Conservation (phyloP, 495 filamentous ascomycete genomes). For the Lasiosphaeria hispida region DNA sequence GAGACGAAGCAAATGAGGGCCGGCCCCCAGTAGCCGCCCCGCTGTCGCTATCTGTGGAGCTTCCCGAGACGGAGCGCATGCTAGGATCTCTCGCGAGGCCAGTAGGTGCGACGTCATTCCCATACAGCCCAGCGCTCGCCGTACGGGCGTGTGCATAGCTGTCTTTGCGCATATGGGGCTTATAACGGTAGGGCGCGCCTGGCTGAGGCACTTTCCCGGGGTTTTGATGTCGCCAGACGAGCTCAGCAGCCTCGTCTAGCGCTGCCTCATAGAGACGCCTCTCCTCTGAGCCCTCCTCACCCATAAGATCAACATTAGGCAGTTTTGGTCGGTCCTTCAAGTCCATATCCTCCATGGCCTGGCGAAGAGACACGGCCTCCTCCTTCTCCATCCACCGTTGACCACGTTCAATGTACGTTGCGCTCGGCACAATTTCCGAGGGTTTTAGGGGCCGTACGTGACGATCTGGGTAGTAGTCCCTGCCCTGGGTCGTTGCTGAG, state of each 20-base stretch:
- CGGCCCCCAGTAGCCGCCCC: slow-evolving; percentile 22
- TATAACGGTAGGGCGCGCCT: slow-evolving; percentile 64
- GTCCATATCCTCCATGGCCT: slow-evolving; percentile 75
- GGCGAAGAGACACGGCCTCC: slow-evolving; percentile 71
- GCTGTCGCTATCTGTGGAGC: slow-evolving; percentile 47
- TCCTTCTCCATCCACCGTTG: slow-evolving; percentile 85
- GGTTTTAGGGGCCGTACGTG: slow-evolving; percentile 43
- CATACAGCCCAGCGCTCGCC: slow-evolving; percentile 54
- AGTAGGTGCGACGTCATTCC: slow-evolving; percentile 45
- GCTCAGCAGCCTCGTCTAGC: slow-evolving; percentile 80
- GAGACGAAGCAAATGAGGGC: slow-evolving; percentile 30
- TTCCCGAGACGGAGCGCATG: slow-evolving; percentile 48
- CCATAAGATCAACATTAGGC: slow-evolving; percentile 18
- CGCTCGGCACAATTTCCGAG: slow-evolving; percentile 53
- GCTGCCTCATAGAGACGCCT: slow-evolving; percentile 68
- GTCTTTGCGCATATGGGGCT: slow-evolving; percentile 57
- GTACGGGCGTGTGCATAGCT: slow-evolving; percentile 62
- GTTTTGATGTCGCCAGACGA: slow-evolving; percentile 82
- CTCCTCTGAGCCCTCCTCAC: slow-evolving; percentile 55
- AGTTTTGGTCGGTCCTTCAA: slow-evolving; percentile 30
- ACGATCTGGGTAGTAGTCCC: slow-evolving; percentile 45
- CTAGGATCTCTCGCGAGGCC: slow-evolving; percentile 47
- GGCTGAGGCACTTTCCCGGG: slow-evolving; percentile 52
- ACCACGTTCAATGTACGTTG: slow-evolving; percentile 74
- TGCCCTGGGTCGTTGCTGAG: slow-evolving; percentile 36